phyloP scores from a whole-genome alignment of 2,329 filamentous ascomycete genomes.

The Clonostachys rosea region DNA sequence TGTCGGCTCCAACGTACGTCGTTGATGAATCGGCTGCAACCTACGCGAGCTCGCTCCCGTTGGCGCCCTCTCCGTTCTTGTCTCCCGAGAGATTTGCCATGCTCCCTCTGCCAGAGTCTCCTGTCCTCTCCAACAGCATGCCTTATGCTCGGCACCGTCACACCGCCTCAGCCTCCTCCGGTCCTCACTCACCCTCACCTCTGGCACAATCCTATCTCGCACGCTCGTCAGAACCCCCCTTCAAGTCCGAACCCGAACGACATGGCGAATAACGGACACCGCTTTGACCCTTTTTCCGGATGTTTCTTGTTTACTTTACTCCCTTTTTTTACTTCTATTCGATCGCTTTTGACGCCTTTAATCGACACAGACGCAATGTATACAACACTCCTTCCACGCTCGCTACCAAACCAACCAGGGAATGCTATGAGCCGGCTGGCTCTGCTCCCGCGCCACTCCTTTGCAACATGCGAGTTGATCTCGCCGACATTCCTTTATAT shows the following conservation, averaged over 20 bases:
- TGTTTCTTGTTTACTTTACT: conserved; percentile 6
- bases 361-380: conserved; percentile 28
- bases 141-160: conserved; percentile 29
- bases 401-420: conserved; percentile 14
- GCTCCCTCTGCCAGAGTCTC: conserved; percentile 41
- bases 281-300: background rate
- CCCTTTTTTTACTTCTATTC: conserved; percentile 6
- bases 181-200: conserved; percentile 25
- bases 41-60: conserved; percentile 26
- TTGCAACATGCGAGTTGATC: conserved; percentile 17
- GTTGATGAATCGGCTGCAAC: conserved; percentile 31
- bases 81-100: conserved; percentile 34
- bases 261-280: background rate
- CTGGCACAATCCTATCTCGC: conserved; percentile 23
- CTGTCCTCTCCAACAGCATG: conserved; percentile 24
- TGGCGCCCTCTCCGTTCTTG: conserved; percentile 38
- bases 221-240: conserved; percentile 12
- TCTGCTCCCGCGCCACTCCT: conserved; percentile 12
- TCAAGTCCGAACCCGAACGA: background rate
- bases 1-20: conserved; percentile 37
- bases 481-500: conserved; percentile 21
- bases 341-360: conserved; percentile 3
- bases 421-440: background rate
- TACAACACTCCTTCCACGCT: conserved; percentile 27
- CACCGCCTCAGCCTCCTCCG: conserved; percentile 25